These are phyloP conservation scores for Urostyla sp. DNA, from an alignment of 73 alveolate species.

Conservation along the genomic window DNA sequence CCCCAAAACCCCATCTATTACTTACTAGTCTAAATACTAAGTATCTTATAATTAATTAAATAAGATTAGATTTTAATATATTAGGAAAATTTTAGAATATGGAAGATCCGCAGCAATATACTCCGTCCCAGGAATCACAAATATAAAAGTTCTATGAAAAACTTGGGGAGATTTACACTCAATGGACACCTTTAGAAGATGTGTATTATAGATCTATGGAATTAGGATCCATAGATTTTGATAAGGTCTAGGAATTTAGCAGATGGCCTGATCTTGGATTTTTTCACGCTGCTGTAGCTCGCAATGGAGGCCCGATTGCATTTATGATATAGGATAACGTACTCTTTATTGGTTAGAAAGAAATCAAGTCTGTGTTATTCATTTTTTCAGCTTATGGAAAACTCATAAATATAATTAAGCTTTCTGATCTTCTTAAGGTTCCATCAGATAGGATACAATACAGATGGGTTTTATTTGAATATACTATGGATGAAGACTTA, in stretches of 20 bases:
- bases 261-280: constrained; percentile 61
- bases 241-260: background rate
- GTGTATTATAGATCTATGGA: constrained; percentile 56
- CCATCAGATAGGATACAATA: background rate
- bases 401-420: constrained; percentile 32
- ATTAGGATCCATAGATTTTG: constrained; percentile 37
- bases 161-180: constrained; percentile 24
- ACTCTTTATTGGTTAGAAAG: constrained; percentile 53
- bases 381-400: constrained; percentile 62
- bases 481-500: constrained; percentile 68
- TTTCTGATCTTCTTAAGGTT: constrained; percentile 6
- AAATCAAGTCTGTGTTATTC: constrained; percentile 52
- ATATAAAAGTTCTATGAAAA: constrained; percentile 57
- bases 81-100: too few relatives aligned
- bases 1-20: too few relatives aligned
- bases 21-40: too few relatives aligned
- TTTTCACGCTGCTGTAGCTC: constrained; percentile 61
- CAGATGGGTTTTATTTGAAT: constrained; percentile 56
- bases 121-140: constrained; percentile 37
- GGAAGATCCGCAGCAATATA: too few relatives aligned
- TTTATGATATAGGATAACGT: constrained; percentile 54
- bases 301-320: constrained; percentile 75
- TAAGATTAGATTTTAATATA: too few relatives aligned
- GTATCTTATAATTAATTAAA: too few relatives aligned
- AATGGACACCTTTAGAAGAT: constrained; percentile 70